A percentile compares a stretch with the other conserved stretches of the same genome.
These are phyloP conservation scores for Fusarium piperis DNA, from an alignment of 2,329 filamentous ascomycete genomes.

Conservation along the genomic window DNA sequence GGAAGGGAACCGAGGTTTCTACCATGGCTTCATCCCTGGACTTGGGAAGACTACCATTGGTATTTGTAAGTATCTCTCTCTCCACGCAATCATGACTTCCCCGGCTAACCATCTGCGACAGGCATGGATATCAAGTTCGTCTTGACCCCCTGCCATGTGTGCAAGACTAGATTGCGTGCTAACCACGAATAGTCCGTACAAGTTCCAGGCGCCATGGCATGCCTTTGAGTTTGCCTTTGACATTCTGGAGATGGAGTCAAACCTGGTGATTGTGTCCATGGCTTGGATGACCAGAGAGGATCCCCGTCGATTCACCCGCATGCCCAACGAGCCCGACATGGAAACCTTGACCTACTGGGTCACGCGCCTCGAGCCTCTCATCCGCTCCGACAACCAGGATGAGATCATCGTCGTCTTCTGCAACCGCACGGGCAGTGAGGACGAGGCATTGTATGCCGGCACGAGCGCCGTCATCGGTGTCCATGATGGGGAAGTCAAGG, in stretches of 20 bases:
- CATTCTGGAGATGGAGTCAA: constrained; percentile 63
- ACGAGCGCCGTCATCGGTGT: constrained; percentile 78
- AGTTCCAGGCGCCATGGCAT: constrained; percentile 52
- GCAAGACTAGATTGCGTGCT: too few relatives aligned
- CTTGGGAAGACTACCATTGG: constrained; percentile 66
- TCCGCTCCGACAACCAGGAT: constrained; percentile 59
- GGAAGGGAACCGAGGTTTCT: constrained; percentile 67
- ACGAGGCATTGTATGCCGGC: constrained; percentile 74
- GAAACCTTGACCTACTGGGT: constrained; percentile 82
- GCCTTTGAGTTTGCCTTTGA: constrained; percentile 62
- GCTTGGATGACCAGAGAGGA: constrained; percentile 76
- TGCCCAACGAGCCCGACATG: constrained; percentile 71
- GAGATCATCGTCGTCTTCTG: constrained; percentile 76
- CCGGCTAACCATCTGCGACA: constrained; percentile 1
- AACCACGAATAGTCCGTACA: constrained; percentile 45
- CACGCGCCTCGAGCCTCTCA: constrained; percentile 72
- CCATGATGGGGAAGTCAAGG: constrained; percentile 68
- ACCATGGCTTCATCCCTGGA: constrained; percentile 52
- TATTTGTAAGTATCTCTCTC: too few relatives aligned
- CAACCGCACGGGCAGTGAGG: constrained; percentile 76
- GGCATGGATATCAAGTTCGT: constrained; percentile 71
- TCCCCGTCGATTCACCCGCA: constrained; percentile 55
- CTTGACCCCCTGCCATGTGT: too few relatives aligned
- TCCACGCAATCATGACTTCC: too few relatives aligned
- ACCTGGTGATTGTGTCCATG: constrained; percentile 77